Percentiles rank a stretch among this genome's conserved stretches.
Evolutionary conservation across 139 green algal genomes (phyloP).

Genomic region (Klebsormidium nitens): DNA sequence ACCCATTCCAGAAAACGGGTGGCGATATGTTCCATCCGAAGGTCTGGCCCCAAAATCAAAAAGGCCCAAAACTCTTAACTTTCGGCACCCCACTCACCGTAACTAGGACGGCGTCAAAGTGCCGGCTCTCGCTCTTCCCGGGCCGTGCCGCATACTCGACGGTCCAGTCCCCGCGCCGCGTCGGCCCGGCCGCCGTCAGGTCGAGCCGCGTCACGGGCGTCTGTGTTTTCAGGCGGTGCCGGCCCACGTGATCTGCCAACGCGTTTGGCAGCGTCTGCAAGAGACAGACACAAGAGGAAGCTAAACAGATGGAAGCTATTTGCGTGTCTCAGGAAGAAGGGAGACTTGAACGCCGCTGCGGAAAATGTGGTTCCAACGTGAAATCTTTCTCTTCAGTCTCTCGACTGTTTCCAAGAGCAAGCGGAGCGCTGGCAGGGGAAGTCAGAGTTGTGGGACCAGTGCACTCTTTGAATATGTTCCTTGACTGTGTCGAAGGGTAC

Average conservation of each 20-base stretch:
- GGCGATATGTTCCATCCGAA: background rate
- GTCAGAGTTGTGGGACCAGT: too few relatives aligned
- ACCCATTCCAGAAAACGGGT: background rate
- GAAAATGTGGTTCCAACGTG: too few relatives aligned
- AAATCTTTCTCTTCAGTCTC: too few relatives aligned
- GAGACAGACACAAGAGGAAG: too few relatives aligned
- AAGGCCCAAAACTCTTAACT: background rate
- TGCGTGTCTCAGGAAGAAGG: too few relatives aligned
- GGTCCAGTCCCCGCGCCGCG: background rate
- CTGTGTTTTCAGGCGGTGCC: background rate
- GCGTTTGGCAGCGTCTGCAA: slow-evolving; percentile 26
- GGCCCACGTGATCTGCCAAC: slow-evolving; percentile 14
- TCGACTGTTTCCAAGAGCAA: too few relatives aligned
- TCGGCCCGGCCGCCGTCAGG: background rate
- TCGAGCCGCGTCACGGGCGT: background rate
- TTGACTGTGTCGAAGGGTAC: too few relatives aligned
- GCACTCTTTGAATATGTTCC: too few relatives aligned
- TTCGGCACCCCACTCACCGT: slow-evolving; percentile 7
- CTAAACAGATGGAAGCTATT: too few relatives aligned
- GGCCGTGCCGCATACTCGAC: background rate
- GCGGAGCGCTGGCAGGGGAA: too few relatives aligned
- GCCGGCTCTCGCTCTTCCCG: slow-evolving; percentile 4
- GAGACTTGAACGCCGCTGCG: too few relatives aligned
- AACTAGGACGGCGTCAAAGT: slow-evolving; percentile 34
- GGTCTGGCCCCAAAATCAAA: background rate